Evolutionary conservation across 768 basidiomycete species (phyloP), one percentile per base, ranked within the genome.

Genomic region (Agaricus bisporus): DNA sequence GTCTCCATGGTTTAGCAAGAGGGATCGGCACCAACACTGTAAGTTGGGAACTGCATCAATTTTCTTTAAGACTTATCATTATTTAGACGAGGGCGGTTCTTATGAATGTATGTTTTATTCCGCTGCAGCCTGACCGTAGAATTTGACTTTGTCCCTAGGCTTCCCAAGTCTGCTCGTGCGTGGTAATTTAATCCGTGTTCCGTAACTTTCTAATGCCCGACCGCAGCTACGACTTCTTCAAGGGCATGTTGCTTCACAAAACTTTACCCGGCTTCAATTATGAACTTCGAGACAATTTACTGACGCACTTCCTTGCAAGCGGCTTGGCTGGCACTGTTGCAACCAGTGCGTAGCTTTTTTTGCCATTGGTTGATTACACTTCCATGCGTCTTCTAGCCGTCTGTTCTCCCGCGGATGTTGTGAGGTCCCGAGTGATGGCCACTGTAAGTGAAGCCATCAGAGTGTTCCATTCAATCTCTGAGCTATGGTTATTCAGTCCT

Each of bases 91-190:
- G 87, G 57, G 87, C 87, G 39, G 67, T 85, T 8, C 67, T 89
- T 22, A 88, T 89, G 87, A 89, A 88, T 65, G 86, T 87, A 65
- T 63, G 83, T 68, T 14, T 49, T 43, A 55, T 17, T 41, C 51
- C 41, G 15, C 20, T 52, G 26, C n/a, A 22, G 20, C 63, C 57
- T 50, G 42, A 52, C 26, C 38, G 42, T 15, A 45, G 37, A 48
- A 39, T 53, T 8, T 12, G 17, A 17, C 20, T 5, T 29, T 32
- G 17, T 41, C 22, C 9, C 22, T 57, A 90, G 88, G 78, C 78
- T 29, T 90, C 88, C 18, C 88, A 91, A 78, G 85, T 90, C 43
- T 85, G 83, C 71, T 90, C 88, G 88, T 90, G 67, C 73, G 88
- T 77, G 44, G 29, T 25, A 35, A 22, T 38, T 37, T 51, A 41